phyloP scores from a whole-genome alignment of 495 filamentous ascomycete species.

The Tuber umbilicatum region DNA sequence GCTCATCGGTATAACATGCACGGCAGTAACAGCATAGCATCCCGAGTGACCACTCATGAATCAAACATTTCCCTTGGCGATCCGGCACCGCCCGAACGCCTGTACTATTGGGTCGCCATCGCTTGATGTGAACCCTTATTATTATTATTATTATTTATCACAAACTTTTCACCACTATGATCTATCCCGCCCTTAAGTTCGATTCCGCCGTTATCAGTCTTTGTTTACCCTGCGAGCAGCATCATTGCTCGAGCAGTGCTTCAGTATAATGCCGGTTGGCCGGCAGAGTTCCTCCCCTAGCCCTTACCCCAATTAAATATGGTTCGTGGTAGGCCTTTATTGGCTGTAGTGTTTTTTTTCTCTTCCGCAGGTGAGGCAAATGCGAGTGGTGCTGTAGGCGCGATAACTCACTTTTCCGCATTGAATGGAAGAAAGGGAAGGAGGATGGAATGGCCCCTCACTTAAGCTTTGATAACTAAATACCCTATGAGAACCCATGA shows the following conservation, averaged over 20 bases:
- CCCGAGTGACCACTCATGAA: not conserved
- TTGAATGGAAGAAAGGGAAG: not conserved
- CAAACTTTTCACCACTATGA: not conserved
- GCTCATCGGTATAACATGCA: not conserved
- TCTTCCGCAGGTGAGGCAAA: not conserved
- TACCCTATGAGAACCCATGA: not conserved
- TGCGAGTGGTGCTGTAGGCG: not conserved
- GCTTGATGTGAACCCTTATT: not conserved
- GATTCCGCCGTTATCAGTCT: not conserved
- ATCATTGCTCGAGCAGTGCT: not conserved
- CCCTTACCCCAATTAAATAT: not conserved
- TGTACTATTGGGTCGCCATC: not conserved
- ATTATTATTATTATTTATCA: not conserved
- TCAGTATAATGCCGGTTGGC: not conserved
- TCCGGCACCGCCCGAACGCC: not conserved
- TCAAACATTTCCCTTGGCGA: not conserved
- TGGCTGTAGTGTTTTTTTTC: not conserved
- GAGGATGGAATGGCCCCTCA: constrained; percentile 1
- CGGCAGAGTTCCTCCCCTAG: not conserved
- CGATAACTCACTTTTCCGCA: not conserved
- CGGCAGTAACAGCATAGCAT: not conserved
- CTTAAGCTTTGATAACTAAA: not conserved
- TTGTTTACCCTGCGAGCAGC: not conserved
- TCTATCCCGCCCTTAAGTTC: not conserved
- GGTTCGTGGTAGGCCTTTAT: not conserved